These are phyloP conservation scores for Dactylellina drechsleri DNA, from an alignment of 2,329 filamentous ascomycete genomes.

Conservation along the genomic window DNA sequence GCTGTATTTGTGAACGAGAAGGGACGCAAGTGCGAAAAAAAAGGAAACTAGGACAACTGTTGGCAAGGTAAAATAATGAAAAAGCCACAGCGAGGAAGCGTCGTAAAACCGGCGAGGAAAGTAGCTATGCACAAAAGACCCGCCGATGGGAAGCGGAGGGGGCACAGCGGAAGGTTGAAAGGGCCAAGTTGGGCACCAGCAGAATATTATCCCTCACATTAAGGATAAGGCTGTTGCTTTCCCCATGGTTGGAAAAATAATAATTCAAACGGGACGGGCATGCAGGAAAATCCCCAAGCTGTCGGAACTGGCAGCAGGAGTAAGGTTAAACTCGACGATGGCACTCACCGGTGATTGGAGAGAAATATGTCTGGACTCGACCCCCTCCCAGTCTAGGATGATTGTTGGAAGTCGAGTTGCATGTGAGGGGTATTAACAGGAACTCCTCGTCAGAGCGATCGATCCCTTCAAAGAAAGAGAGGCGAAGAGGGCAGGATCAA, in stretches of 20 bases:
- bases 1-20: neutral
- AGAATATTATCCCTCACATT: constrained; percentile 53
- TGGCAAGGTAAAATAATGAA: constrained; percentile 15
- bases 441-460: constrained; percentile 43
- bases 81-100: constrained; percentile 49
- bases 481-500: constrained; percentile 27
- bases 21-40: constrained; percentile 8
- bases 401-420: constrained; percentile 49
- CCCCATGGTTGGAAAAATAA: constrained; percentile 53
- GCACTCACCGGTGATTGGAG: constrained; percentile 51
- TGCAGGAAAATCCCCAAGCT: constrained; percentile 51
- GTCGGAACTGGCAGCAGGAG: constrained; percentile 23
- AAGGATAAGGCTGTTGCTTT: constrained; percentile 55
- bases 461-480: constrained; percentile 27
- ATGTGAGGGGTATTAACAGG: constrained; percentile 43
- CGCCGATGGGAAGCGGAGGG: constrained; percentile 51
- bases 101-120: constrained; percentile 44
- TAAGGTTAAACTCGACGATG: constrained; percentile 18
- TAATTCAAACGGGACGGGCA: constrained; percentile 47
- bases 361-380: constrained; percentile 27
- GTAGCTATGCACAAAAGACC: constrained; percentile 36
- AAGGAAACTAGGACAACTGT: constrained; percentile 24
- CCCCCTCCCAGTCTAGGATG: constrained; percentile 34
- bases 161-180: constrained; percentile 53
- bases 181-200: constrained; percentile 20